These are phyloP conservation scores for Amaranthus cruentus DNA, from an alignment of 148 eudicot genomes.

Conservation along the genomic window DNA sequence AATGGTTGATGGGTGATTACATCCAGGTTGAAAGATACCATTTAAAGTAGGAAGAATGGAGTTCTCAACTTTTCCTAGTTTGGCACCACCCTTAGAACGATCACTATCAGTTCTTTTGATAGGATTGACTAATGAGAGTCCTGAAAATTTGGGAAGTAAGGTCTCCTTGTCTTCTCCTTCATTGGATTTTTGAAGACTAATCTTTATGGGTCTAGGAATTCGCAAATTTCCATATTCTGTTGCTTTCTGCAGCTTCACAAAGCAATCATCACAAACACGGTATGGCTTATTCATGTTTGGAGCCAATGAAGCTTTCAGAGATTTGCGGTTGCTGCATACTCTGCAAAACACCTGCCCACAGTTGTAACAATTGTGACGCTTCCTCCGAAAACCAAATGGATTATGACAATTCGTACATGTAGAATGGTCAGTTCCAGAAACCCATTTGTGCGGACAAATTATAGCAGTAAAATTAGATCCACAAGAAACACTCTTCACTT, in stretches of 20 bases:
- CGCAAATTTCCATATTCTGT: conserved; percentile 37
- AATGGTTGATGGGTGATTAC: conserved; percentile 33
- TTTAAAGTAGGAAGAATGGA: conserved; percentile 29
- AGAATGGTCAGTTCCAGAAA: conserved; percentile 60
- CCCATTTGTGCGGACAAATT: conserved; percentile 72
- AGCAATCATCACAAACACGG: conserved; percentile 93
- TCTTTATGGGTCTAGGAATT: conserved; percentile 45
- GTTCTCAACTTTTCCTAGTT: conserved; percentile 35
- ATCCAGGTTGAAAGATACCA: conserved; percentile 38
- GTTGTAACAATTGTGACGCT: conserved; percentile 89
- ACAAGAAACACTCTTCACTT: conserved; percentile 66
- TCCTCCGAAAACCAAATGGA: conserved; percentile 76
- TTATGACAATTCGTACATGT: conserved; percentile 70
- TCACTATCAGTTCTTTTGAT: conserved; percentile 42
- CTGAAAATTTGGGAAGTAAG: conserved; percentile 33
- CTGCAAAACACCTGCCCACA: conserved; percentile 90
- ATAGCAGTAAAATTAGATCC: conserved; percentile 81
- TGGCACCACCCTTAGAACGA: conserved; percentile 29
- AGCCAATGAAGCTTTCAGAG: conserved; percentile 80
- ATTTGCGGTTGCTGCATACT: conserved; percentile 68
- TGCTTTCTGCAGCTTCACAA: conserved; percentile 56
- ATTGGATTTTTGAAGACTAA: conserved; percentile 30
- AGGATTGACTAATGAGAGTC: conserved; percentile 45
- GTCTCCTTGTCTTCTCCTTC: conserved; percentile 51
- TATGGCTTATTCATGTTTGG: conserved; percentile 73